Conservation (phyloP, 1,284 basidiomycete genomes). For the Baeospora myosura region DNA sequence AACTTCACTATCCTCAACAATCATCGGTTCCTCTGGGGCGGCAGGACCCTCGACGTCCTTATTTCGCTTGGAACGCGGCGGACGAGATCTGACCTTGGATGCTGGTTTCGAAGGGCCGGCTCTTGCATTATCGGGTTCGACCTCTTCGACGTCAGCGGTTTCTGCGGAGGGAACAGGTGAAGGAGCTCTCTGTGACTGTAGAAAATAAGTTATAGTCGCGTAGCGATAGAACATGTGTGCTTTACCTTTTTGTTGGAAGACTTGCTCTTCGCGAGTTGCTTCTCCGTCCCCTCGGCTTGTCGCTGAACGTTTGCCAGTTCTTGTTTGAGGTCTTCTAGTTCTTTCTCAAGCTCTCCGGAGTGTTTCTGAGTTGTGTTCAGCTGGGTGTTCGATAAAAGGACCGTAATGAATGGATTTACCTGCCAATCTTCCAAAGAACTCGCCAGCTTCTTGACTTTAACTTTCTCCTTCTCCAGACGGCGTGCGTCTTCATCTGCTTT, state of each 20-base stretch:
- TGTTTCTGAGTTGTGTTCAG: conserved; percentile 19
- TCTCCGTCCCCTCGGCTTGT: too few relatives aligned
- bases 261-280: neutral
- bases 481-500: conserved; percentile 25
- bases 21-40: neutral
- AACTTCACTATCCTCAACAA: conserved; percentile 3
- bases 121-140: neutral
- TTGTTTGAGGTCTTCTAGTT: conserved; percentile 26
- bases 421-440: conserved; percentile 32
- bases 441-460: conserved; percentile 39
- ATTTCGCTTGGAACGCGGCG: neutral
- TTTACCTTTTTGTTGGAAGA: neutral
- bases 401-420: conserved; percentile 25
- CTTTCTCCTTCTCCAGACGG: conserved; percentile 35
- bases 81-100: conserved; percentile 2
- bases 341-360: conserved; percentile 23
- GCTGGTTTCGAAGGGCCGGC: conserved; percentile 2
- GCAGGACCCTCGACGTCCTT: neutral
- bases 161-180: too few relatives aligned
- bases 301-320: conserved; percentile 25
- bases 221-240: neutral
- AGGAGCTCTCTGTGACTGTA: neutral
- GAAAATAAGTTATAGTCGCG: neutral
- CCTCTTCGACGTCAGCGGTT: neutral
- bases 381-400: neutral